Evolutionary conservation across 495 filamentous ascomycete species (phyloP).

Genomic region (Penicillium flavigenum): DNA sequence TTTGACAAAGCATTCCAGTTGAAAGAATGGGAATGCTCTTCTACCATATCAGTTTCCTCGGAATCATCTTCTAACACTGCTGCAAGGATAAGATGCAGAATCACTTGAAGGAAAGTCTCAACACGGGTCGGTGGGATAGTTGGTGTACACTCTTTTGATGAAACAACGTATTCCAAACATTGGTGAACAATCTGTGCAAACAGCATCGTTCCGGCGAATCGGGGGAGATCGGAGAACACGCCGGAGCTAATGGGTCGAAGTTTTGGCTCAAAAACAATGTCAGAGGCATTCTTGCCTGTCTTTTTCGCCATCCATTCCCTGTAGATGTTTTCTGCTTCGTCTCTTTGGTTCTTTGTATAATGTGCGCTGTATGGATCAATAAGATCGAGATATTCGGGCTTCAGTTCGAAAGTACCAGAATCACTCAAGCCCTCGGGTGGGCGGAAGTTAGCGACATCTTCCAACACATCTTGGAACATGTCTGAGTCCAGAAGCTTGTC

Average conservation of each 20-base stretch:
- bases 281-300: conserved; percentile 72
- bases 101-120: conserved; percentile 87
- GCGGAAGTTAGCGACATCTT: conserved; percentile 85
- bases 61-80: conserved; percentile 78
- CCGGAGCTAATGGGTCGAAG: conserved; percentile 74
- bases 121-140: conserved; percentile 75
- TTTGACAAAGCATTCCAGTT: conserved; percentile 65
- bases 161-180: conserved; percentile 73
- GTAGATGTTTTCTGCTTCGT: conserved; percentile 89
- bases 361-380: conserved; percentile 94
- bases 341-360: conserved; percentile 94
- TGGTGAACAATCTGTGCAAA: conserved; percentile 93
- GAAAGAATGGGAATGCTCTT: conserved; percentile 58
- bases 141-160: conserved; percentile 62
- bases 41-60: conserved; percentile 54
- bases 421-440: conserved; percentile 88
- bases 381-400: conserved; percentile 75
- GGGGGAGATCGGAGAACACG: conserved; percentile 68
- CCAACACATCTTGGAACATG: conserved; percentile 81
- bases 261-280: conserved; percentile 92
- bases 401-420: conserved; percentile 90
- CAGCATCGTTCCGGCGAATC: conserved; percentile 76
- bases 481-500: conserved; percentile 61
- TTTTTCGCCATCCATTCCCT: conserved; percentile 83
- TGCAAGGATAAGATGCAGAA: conserved; percentile 81